Base-by-base conservation (phyloP, 352 stramenopile genomes). In the Phytophthora aleatoria region DNA sequence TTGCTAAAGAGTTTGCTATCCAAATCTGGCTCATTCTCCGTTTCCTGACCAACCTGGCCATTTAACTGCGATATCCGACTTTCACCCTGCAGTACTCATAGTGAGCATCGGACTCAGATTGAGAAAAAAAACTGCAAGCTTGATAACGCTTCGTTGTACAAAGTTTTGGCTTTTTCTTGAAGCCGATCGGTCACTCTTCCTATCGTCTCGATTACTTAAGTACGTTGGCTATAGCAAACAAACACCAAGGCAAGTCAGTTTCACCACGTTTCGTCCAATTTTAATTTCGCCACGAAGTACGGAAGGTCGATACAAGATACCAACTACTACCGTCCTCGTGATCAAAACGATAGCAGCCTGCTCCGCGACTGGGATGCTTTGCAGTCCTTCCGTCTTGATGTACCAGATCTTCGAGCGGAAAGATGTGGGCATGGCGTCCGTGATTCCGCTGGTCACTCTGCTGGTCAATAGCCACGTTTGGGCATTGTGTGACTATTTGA, bases 391-490 rank as follows among this genome's bases (percentile, higher is more conserved):
- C n/a, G 16, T 64, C 1, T 57, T 64, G 16, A 65, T 83, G 16
- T 67, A 61, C 44, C 69, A 59, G 44, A 78, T 84, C 57, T 73
- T 66, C 57, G 67, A 64, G 49, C 51, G 53, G 33, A 77, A 78
- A 31, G 44, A 67, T 47, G 60, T 80, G 20, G 75, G 61, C 16
- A 45, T 69, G 3, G 33, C 67, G 3, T 80, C 73, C 11, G 62
- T 84, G 10, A 28, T 77, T 30, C 68, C 75, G 47, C 59, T 84
- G 11, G 69, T 62, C n/a, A 61, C 75, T 13, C 49, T 84, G 26
- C 54, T 78, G 2, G 68, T 50, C 47, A 76, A 67, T 41, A 73
- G 61, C 16, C 72, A 79, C 55, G 49, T 71, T 48, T 76, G 74
- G 57, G 33, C 33, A 50, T 50, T 13, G 56, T 28, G 16, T 24